Conservation (phyloP, 352 stramenopile genomes). For the Pythium oligandrum region DNA sequence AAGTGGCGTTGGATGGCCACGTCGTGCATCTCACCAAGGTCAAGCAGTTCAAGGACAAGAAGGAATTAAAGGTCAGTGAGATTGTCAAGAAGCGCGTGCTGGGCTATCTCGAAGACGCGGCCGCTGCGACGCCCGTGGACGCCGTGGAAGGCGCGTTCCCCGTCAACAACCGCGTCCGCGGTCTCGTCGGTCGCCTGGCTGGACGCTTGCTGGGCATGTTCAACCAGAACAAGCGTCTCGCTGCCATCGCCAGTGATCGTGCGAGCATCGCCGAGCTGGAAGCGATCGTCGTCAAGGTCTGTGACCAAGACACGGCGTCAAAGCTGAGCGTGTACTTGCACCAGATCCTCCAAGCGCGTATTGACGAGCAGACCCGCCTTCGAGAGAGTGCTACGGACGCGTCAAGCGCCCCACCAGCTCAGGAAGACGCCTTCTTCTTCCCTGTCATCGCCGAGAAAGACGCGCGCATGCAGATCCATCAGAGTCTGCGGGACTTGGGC, state of each 20-base stretch:
- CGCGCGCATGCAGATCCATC: constrained; percentile 79
- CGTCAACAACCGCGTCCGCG: constrained; percentile 28
- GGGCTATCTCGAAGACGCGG: constrained; percentile 39
- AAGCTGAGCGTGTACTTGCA: constrained; percentile 37
- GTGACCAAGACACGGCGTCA: constrained; percentile 33
- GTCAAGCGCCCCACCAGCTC: background rate
- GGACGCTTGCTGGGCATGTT: constrained; percentile 52
- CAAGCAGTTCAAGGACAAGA: constrained; percentile 41
- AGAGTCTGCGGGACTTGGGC: constrained; percentile 68
- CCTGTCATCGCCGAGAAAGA: constrained; percentile 80
- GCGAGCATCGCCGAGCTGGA: constrained; percentile 39
- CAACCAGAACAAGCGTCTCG: constrained; percentile 56
- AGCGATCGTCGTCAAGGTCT: constrained; percentile 36
- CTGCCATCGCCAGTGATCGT: constrained; percentile 26
- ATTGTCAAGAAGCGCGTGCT: constrained; percentile 78
- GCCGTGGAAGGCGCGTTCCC: constrained; percentile 6
- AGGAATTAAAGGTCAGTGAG: constrained; percentile 65
- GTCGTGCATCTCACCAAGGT: constrained; percentile 66
- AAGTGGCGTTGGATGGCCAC: constrained; percentile 55
- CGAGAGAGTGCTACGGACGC: background rate
- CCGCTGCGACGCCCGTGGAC: constrained; percentile 8
- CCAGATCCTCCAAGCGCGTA: constrained; percentile 16
- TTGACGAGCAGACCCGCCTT: constrained; percentile 5
- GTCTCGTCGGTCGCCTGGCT: constrained; percentile 55
- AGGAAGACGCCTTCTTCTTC: constrained; percentile 54